Conservation (phyloP, 1,284 basidiomycete species). For the Bjerkandera adusta region DNA sequence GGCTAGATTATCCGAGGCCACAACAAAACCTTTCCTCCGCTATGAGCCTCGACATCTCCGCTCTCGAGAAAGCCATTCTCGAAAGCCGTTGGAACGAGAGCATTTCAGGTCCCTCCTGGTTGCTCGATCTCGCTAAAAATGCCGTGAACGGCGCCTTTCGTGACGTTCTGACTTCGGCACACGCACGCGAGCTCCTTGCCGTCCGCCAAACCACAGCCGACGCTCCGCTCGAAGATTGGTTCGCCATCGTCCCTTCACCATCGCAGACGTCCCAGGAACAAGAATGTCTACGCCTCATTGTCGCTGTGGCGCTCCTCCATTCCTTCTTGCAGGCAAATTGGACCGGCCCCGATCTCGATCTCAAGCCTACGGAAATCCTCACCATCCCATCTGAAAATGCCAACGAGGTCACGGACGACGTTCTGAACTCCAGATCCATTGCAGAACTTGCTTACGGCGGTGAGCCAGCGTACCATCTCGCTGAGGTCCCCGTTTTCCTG, state of each 20-base stretch:
- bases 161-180: conserved; percentile 49
- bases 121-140: conserved; percentile 29
- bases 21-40: conserved; percentile 10
- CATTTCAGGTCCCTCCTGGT: conserved; percentile 31
- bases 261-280: conserved; percentile 25
- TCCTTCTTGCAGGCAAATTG: conserved; percentile 94
- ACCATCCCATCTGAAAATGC: conserved; percentile 31
- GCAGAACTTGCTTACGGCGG: conserved; percentile 82
- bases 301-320: conserved; percentile 83
- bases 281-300: conserved; percentile 58
- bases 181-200: conserved; percentile 45
- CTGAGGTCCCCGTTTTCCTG: conserved; percentile 69
- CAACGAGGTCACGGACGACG: conserved; percentile 42
- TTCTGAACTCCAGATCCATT: conserved; percentile 67
- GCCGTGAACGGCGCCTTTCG: conserved; percentile 38
- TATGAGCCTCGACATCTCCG: conserved; percentile 35
- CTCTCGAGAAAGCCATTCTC: conserved; percentile 50
- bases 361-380: conserved; percentile 56
- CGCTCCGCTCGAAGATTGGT: conserved; percentile 34
- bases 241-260: conserved; percentile 28
- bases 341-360: conserved; percentile 88
- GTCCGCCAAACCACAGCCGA: conserved; percentile 24
- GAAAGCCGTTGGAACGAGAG: conserved; percentile 52
- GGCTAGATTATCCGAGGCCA: too few species aligned
- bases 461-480: conserved; percentile 96